Base-by-base conservation (phyloP, 495 filamentous ascomycete genomes). In the Polyplosphaeria fusca region DNA sequence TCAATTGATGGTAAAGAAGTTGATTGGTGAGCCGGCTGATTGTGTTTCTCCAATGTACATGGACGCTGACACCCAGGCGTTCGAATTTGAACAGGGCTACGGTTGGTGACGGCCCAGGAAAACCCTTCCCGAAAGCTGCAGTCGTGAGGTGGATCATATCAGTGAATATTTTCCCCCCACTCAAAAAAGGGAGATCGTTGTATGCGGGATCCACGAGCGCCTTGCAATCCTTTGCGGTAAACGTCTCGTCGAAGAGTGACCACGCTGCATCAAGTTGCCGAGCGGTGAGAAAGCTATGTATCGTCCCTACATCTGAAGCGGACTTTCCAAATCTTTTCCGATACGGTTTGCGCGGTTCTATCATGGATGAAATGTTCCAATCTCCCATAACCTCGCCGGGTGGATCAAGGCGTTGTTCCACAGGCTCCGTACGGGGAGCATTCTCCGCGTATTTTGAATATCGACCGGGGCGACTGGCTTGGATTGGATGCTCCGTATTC, bases 21-120 rank as follows among this genome's bases (percentile, higher is more conserved):
- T 53, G 41, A 19, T 42, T 25, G 11, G 54, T 52, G 16, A 66
- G 27, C 1, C 24, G 27, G 25, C n/a, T 23, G 16, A 66, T 27
- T 1, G 54, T 28, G 5, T 42, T 45, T 5, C 4, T 27, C 58
- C 61, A 67, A 19, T 58, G 40, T n/a, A 51, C 39, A 19, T 3
- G 26, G 19, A 46, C 32, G 30, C 25, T 46, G 25, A 67, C 25
- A n/a, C 32, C 43, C 11, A 52, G 23, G 39, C 55, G 55, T 40
- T 64, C 40, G 39, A 42, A 61, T 19, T 24, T 51, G 13, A 44
- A 41, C 1, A 67, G 45, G 11, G 54, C 38, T n/a, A 19, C 16
- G 20, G 57, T 49, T n/a, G 64, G 64, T n/a, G 51, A 44, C 4
- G 32, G 19, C 13, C 19, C 12, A 23, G 20, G 23, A 3, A 32